Conservation (phyloP, 805 yeast genomes). For the Pichia deserticola region DNA sequence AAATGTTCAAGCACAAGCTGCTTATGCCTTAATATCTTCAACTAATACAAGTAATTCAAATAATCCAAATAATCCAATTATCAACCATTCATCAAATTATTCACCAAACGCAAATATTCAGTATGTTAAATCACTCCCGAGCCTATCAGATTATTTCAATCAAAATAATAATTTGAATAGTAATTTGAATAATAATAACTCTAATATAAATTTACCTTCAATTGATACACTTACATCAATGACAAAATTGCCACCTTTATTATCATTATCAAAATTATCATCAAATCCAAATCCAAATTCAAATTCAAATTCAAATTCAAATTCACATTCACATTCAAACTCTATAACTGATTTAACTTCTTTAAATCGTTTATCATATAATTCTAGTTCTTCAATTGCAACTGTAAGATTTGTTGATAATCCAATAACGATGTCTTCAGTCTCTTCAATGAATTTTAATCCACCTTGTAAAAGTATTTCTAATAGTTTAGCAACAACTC, state of each 20-base stretch:
- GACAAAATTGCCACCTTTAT: conserved; percentile 5
- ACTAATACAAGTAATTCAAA: no score
- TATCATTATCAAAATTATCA: conserved; percentile 6
- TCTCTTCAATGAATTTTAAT: neutral
- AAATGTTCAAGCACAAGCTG: conserved; percentile 9
- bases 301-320: neutral
- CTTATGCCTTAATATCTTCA: conserved; percentile 11
- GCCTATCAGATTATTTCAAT: conserved; percentile 43
- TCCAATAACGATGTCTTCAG: neutral
- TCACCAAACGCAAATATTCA: conserved; percentile 15
- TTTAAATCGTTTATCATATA: neutral
- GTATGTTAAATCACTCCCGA: conserved; percentile 46
- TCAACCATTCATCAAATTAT: neutral
- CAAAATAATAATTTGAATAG: no score
- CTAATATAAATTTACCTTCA: conserved; percentile 1
- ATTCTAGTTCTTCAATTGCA: neutral
- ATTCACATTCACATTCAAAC: neutral
- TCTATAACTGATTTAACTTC: neutral
- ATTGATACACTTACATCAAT: conserved; percentile 4
- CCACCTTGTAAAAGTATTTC: neutral
- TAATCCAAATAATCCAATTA: neutral
- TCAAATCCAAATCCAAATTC: neutral
- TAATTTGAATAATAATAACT: neutral
- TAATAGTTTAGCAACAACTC: conserved; percentile 28
- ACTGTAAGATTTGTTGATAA: neutral